These are phyloP conservation scores for Cardamine occulta DNA, from an alignment of 345 rosid species.

Conservation along the genomic window DNA sequence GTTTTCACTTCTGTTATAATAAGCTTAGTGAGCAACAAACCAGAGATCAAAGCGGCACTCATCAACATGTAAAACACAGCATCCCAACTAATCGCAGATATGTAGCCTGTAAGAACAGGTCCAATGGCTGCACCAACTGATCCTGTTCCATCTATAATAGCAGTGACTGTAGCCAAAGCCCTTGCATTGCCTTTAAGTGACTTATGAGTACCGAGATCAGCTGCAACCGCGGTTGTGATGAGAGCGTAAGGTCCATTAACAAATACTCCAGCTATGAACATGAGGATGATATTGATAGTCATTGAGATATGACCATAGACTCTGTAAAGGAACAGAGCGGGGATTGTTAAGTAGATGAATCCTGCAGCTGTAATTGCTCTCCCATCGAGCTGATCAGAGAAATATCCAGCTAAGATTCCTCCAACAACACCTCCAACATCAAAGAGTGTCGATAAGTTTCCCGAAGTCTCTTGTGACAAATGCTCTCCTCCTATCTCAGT, in stretches of 20 bases:
- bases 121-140: slow-evolving; percentile 96
- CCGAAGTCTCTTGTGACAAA: slow-evolving; percentile 69
- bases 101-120: slow-evolving; percentile 83
- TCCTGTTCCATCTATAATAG: slow-evolving; percentile 96
- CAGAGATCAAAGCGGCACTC: slow-evolving; percentile 80
- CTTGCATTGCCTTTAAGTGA: slow-evolving; percentile 80
- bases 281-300: slow-evolving; percentile 58
- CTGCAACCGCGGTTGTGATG: slow-evolving; percentile 93
- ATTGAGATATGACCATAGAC: slow-evolving; percentile 76
- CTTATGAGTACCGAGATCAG: slow-evolving; percentile 92
- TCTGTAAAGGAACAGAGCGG: slow-evolving; percentile 79
- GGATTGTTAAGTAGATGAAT: slow-evolving; percentile 86
- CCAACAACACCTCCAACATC: slow-evolving; percentile 94
- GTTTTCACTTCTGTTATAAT: slow-evolving; percentile 61
- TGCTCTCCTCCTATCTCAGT: slow-evolving; percentile 72
- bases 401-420: slow-evolving; percentile 89
- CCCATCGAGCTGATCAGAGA: slow-evolving; percentile 75
- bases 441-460: slow-evolving; percentile 83
- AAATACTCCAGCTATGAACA: slow-evolving; percentile 77
- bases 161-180: slow-evolving; percentile 92
- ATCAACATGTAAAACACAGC: slow-evolving; percentile 89
- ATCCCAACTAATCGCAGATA: slow-evolving; percentile 78
- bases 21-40: slow-evolving; percentile 76
- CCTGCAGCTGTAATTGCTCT: slow-evolving; percentile 89
- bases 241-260: slow-evolving; percentile 97